Conservation (phyloP, 2,329 filamentous ascomycete genomes). For the Calonectria henricotiae region DNA sequence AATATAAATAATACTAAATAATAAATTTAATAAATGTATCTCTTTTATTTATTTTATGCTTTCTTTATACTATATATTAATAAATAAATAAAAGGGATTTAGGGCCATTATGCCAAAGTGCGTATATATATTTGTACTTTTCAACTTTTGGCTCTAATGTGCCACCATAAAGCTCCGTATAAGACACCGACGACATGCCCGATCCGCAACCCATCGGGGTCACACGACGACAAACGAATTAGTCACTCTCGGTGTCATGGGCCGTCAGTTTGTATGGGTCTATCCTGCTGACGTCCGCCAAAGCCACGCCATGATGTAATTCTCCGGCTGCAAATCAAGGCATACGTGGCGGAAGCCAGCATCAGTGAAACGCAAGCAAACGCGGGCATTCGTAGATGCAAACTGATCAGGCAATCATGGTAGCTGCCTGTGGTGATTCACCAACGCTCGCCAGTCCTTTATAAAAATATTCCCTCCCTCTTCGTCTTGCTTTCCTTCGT, state of each 20-base stretch:
- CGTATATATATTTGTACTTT: too few relatives aligned
- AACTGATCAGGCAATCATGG: neutral
- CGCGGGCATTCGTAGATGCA: neutral
- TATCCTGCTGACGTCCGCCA: neutral
- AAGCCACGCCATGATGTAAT: neutral
- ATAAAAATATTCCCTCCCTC: neutral
- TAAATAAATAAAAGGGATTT: too few relatives aligned
- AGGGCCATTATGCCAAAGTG: too few relatives aligned
- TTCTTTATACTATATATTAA: too few relatives aligned
- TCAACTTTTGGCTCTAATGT: too few relatives aligned
- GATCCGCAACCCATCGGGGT: neutral
- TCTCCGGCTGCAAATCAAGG: neutral
- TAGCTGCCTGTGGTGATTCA: neutral
- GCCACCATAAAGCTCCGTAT: neutral
- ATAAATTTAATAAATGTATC: too few relatives aligned
- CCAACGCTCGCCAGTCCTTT: neutral
- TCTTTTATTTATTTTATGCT: too few relatives aligned
- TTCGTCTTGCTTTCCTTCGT: neutral
- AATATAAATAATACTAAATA: too few relatives aligned
- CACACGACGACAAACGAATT: neutral
- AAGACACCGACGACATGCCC: neutral
- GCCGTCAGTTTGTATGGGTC: neutral
- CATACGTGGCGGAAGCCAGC: neutral
- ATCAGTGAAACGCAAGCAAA: conserved; percentile 1
- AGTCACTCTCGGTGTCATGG: neutral